Conservation (phyloP, 2,329 filamentous ascomycete genomes). For the Lachnellula cervina region DNA sequence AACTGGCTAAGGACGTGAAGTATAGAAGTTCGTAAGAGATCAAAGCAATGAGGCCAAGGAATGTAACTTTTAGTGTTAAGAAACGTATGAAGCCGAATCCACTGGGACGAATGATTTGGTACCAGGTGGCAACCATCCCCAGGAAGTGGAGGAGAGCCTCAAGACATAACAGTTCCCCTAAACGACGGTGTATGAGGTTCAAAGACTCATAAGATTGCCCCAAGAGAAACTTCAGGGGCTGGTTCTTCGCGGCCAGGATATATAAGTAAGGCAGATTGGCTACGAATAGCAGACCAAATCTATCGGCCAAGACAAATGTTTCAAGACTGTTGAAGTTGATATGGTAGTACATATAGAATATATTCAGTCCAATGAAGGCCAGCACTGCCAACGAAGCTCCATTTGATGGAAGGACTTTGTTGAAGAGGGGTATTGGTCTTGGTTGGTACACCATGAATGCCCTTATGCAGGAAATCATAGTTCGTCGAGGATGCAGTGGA, state of each 20-base stretch:
- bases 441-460: slow-evolving; percentile 52
- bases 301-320: slow-evolving; percentile 46
- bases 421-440: slow-evolving; percentile 48
- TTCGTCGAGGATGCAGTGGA: neutral
- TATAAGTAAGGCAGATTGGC: slow-evolving; percentile 53
- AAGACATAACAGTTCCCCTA: slow-evolving; percentile 59
- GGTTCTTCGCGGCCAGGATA: slow-evolving; percentile 61
- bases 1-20: slow-evolving; percentile 54
- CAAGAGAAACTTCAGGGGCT: slow-evolving; percentile 55
- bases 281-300: slow-evolving; percentile 36
- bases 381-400: slow-evolving; percentile 48
- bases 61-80: slow-evolving; percentile 46
- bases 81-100: slow-evolving; percentile 48
- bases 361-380: slow-evolving; percentile 47
- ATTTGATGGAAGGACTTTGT: slow-evolving; percentile 54
- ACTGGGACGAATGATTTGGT: slow-evolving; percentile 43
- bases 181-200: slow-evolving; percentile 60
- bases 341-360: slow-evolving; percentile 53
- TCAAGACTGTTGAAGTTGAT: slow-evolving; percentile 44
- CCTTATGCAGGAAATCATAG: slow-evolving; percentile 16
- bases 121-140: slow-evolving; percentile 53
- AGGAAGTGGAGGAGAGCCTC: slow-evolving; percentile 51
- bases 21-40: slow-evolving; percentile 56
- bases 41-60: slow-evolving; percentile 51
- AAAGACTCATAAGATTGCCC: slow-evolving; percentile 62